phyloP scores from a whole-genome alignment of 2,329 filamentous ascomycete species.

The Blastomyces percursus region DNA sequence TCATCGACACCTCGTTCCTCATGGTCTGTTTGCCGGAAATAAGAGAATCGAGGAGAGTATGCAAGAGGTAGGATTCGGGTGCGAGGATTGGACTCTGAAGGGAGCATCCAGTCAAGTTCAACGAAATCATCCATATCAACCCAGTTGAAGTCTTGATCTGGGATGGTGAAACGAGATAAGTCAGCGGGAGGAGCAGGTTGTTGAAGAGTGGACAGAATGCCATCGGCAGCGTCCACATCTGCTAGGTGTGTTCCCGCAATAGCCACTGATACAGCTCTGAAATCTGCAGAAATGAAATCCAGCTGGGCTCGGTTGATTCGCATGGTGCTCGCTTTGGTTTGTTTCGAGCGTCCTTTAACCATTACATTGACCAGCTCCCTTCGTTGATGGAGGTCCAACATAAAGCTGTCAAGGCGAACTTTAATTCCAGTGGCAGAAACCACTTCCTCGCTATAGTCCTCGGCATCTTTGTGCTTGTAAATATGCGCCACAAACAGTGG shows the following conservation, averaged over 20 bases:
- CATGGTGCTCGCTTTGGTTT: conserved; percentile 79
- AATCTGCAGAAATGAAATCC: conserved; percentile 81
- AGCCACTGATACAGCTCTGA: conserved; percentile 83
- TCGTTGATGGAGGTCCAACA: conserved; percentile 89
- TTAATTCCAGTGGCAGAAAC: conserved; percentile 95
- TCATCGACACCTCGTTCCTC: conserved; percentile 62
- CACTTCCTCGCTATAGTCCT: conserved; percentile 65
- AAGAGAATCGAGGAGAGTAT: conserved; percentile 89
- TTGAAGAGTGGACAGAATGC: conserved; percentile 47
- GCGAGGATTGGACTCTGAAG: conserved; percentile 77
- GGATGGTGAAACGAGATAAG: conserved; percentile 84
- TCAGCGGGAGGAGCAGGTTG: conserved; percentile 44
- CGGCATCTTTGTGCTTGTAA: conserved; percentile 94
- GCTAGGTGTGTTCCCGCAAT: conserved; percentile 71
- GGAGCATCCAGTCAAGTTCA: conserved; percentile 90
- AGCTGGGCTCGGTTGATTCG: conserved; percentile 91
- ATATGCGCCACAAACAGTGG: conserved; percentile 93
- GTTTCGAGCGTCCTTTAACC: conserved; percentile 62
- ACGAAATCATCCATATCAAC: conserved; percentile 99
- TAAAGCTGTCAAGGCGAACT: conserved; percentile 89
- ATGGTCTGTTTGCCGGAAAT: conserved; percentile 94
- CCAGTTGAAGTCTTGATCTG: conserved; percentile 91
- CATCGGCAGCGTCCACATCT: conserved; percentile 55
- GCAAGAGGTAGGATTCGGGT: conserved; percentile 90
- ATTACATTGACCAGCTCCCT: conserved; percentile 82